Percentiles rank a stretch among this genome's conserved stretches.
These are phyloP conservation scores for Durusdinium trenchii DNA, from an alignment of 73 alveolate species.

Conservation along the genomic window DNA sequence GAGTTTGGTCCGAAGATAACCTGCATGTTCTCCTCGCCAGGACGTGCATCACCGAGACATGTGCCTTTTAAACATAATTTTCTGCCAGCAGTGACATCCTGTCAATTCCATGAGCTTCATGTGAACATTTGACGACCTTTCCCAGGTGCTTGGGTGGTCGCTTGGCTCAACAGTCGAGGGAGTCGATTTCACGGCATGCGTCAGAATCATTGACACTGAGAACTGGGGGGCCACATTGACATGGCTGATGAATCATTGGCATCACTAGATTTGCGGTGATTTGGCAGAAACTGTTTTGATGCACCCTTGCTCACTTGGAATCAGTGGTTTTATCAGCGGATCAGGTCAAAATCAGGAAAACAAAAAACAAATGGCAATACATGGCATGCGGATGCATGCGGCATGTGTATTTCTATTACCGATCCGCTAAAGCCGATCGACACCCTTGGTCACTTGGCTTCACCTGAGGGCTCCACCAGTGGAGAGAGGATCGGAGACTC, in stretches of 20 bases:
- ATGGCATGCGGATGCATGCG: too few relatives aligned
- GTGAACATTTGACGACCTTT: not conserved
- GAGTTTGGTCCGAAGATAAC: not conserved
- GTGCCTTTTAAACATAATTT: not conserved
- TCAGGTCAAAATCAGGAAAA: too few relatives aligned
- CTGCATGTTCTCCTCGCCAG: conserved; percentile 20
- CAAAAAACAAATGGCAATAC: too few relatives aligned
- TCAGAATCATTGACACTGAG: not conserved
- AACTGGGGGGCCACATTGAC: not conserved
- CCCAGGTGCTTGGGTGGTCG: conserved; percentile 27
- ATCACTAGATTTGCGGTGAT: not conserved
- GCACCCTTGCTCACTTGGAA: not conserved
- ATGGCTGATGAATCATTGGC: not conserved
- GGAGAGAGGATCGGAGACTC: too few relatives aligned
- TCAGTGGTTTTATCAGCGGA: not conserved
- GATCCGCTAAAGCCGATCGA: too few relatives aligned
- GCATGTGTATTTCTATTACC: too few relatives aligned
- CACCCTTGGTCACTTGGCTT: too few relatives aligned
- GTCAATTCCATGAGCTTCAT: not conserved
- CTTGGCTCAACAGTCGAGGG: not conserved
- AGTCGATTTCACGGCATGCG: not conserved
- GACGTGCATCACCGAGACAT: not conserved
- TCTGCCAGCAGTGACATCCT: not conserved
- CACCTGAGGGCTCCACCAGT: too few relatives aligned
- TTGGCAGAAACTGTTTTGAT: not conserved